Base-by-base conservation (phyloP, 2,329 filamentous ascomycete genomes). In the Talaromyces islandicus region DNA sequence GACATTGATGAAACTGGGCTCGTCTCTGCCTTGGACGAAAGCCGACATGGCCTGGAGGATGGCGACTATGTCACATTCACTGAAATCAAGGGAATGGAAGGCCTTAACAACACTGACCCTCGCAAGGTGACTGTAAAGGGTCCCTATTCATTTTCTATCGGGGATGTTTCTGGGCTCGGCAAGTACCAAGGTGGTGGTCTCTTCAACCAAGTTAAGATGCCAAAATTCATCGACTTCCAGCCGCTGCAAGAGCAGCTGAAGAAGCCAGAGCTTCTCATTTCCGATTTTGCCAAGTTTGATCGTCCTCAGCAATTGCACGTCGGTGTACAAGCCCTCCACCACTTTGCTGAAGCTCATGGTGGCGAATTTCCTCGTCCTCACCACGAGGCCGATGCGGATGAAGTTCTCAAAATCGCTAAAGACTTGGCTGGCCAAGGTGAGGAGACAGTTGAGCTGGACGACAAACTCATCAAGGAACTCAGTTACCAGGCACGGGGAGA, bases 191-290 rank as follows among this genome's bases (percentile, higher is more conserved):
- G 89, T 56, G 93, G 93, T 53, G 94, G 94, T 62, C 85, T 96
- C 62, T 99, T 90, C 75, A 88, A 90, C 43, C 94, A 99, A 76
- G 94, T 97, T 75, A 99, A 97, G 83, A 97, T 97, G 93, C 94
- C 94, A 56, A 96, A 94, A 79, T 85, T 91, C 58, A 78, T 97
- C 69, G 85, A 94, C 73, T 99, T 97, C 78, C 90, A 96, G 79
- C 82, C 86, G 46, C 85, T 97, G 60, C 87, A 87, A 48, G 79
- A 85, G 57, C 85, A 96, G 62, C 77, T 97, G 60, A 91, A 91
- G 76, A 89, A 91, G 60, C 94, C 94, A 2, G 93, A 97, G 69
- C 86, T 95, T 64, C 78, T 97, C 69, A 85, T 96, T 62, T 96
- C 94, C 24, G 94, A 99, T 74, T 99, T 92, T 71, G 94, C 94